These are phyloP conservation scores for Podospora pseudocomata DNA, from an alignment of 495 filamentous ascomycete species.

Conservation along the genomic window DNA sequence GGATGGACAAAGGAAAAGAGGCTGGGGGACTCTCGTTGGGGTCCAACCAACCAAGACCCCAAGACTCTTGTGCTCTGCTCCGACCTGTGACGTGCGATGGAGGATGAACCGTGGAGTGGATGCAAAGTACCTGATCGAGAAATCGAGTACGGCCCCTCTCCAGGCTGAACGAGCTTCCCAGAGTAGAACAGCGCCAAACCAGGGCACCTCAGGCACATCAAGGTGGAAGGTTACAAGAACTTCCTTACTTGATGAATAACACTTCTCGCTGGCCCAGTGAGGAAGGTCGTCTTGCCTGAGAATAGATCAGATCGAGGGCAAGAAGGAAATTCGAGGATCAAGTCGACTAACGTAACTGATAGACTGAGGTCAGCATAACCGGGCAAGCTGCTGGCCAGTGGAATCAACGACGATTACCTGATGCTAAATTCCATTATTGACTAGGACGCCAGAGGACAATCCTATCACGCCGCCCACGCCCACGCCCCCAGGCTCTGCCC, in stretches of 20 bases:
- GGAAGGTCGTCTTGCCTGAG: slow-evolving; percentile 6
- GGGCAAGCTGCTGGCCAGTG: too few relatives aligned
- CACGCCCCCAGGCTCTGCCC: neutral
- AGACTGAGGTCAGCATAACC: too few relatives aligned
- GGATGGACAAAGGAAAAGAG: neutral
- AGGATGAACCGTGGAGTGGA: neutral
- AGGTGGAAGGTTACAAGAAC: neutral
- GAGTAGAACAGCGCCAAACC: neutral
- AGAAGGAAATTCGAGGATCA: neutral
- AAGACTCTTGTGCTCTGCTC: neutral
- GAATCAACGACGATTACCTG: neutral
- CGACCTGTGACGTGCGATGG: slow-evolving; percentile 2
- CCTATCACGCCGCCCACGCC: slow-evolving; percentile 4
- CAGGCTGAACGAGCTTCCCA: neutral
- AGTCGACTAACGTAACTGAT: too few relatives aligned
- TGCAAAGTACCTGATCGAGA: slow-evolving; percentile 3
- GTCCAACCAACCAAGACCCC: neutral
- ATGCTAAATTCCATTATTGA: neutral
- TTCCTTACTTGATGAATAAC: neutral
- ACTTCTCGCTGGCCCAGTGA: slow-evolving; percentile 14
- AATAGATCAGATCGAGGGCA: neutral
- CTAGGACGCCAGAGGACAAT: neutral
- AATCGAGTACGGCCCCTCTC: slow-evolving; percentile 6
- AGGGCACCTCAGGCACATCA: neutral
- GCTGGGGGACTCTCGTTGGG: neutral